Evolutionary conservation across 116 monocot genomes (phyloP).

Genomic region (Trichopus zeylanicus): DNA sequence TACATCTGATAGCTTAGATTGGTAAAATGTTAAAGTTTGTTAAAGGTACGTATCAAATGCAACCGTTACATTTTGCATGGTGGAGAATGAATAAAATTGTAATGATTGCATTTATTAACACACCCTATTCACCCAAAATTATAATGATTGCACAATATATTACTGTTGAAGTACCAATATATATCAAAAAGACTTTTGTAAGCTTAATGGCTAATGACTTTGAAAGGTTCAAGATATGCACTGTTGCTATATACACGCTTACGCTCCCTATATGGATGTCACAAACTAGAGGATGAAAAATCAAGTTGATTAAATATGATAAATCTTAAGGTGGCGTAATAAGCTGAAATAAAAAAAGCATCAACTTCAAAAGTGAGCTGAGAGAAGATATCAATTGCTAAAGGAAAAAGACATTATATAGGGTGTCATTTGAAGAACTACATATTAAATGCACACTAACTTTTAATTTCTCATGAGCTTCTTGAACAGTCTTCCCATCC

Average conservation of each 20-base stretch:
- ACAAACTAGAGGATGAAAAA: neutral
- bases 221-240: neutral
- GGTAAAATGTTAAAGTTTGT: no score
- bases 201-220: neutral
- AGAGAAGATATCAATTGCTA: neutral
- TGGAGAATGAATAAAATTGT: no score
- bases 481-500: constrained; percentile 92
- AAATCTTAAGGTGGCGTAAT: neutral
- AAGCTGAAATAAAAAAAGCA: constrained; percentile 4
- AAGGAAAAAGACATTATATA: neutral
- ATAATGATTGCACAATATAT: neutral
- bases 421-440: neutral
- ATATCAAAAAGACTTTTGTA: neutral
- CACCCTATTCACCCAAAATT: no score
- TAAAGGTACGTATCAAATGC: no score
- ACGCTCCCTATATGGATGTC: neutral
- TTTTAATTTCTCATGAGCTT: constrained; percentile 94
- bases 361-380: neutral
- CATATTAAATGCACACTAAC: constrained; percentile 20
- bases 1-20: no score
- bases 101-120: no score
- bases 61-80: no score
- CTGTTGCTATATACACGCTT: no score
- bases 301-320: neutral
- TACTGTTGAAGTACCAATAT: neutral